Base-by-base conservation (phyloP, 352 stramenopile species). In the Thraustochytrium sp. region DNA sequence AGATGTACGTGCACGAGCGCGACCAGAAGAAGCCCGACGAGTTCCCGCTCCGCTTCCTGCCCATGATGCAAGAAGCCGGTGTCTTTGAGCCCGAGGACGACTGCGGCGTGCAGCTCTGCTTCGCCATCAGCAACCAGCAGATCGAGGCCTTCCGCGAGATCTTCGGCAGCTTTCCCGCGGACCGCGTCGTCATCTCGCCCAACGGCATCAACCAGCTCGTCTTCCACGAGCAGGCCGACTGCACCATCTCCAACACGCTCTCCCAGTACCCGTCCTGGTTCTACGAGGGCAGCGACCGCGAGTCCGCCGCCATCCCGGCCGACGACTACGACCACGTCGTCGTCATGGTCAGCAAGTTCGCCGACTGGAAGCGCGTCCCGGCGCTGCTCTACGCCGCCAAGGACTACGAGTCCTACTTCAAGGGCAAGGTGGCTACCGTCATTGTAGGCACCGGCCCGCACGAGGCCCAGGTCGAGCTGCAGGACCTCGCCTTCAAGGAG, bases 1-100 rank as follows among this genome's bases (percentile, higher is more conserved):
- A 80, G 36, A 80, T 80, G 72, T 80, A 80, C 42, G 72, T 68
- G 72, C 72, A 80, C 51, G 72, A 80, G 72, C 49, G 54, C 49
- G 42, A 80, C 49, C 34, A 72, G 11, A 68, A 80, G 36, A 29
- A 37, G 21, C 49, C 49, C 29, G 72, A 80, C 4, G 72, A 80
- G 29, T 62, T 49, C 26, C 49, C 72, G 3, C 11, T 55, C 13
- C 49, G 49, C 54, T 80, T 80, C 54, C 72, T 80, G 21, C 49
- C 49, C 2, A 72, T 80, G 72, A 48, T 80, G 54, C n/a, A 72
- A 16, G 31, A 80, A 11, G n/a, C 31, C 5, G 34, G 54, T 29
- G 49, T 80, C 72, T 80, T 80, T 42, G 31, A 80, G 26, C 29
- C 31, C 23, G 34, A 31, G 26, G 54, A 68, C 31, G 31, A 46